Conservation (phyloP, 1,139 yeast species). For the Taphrina pruni region DNA sequence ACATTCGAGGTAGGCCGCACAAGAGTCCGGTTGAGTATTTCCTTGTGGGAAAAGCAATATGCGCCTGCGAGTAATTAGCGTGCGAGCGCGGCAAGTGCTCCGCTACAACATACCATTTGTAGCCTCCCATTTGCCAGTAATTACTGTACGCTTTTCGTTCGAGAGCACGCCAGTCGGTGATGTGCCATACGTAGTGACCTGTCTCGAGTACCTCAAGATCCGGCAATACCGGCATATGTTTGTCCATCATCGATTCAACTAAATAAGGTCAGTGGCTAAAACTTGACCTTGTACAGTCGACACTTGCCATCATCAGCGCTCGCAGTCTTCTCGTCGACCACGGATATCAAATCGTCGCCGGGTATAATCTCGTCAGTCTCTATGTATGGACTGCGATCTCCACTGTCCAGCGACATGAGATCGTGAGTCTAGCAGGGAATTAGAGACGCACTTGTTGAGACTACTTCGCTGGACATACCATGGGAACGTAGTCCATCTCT, state of each 20-base stretch:
- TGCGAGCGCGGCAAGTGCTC: too few species aligned
- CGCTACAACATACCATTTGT: slow-evolving; percentile 50
- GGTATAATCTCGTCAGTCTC: slow-evolving; percentile 32
- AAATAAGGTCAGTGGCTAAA: background rate
- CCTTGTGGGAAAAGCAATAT: slow-evolving; percentile 80
- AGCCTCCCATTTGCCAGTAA: slow-evolving; percentile 68
- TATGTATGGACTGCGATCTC: slow-evolving; percentile 27
- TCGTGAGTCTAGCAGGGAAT: slow-evolving; percentile 15
- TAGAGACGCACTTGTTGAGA: background rate
- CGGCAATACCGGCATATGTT: slow-evolving; percentile 49
- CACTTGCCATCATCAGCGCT: slow-evolving; percentile 37
- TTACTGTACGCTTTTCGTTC: slow-evolving; percentile 56
- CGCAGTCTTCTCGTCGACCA: slow-evolving; percentile 20
- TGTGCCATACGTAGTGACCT: slow-evolving; percentile 62
- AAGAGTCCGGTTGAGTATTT: slow-evolving; percentile 56
- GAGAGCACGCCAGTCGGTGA: slow-evolving; percentile 66
- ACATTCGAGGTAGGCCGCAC: slow-evolving; percentile 49
- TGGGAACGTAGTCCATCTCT: slow-evolving; percentile 23
- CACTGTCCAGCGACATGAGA: slow-evolving; percentile 29
- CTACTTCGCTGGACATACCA: slow-evolving; percentile 7
- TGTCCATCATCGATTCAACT: slow-evolving; percentile 49
- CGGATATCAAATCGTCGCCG: slow-evolving; percentile 23
- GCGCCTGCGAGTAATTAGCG: slow-evolving; percentile 59
- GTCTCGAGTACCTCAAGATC: slow-evolving; percentile 45
- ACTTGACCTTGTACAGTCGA: background rate